Evolutionary conservation across 2,329 filamentous ascomycete genomes (phyloP).

Genomic region (Coniochaeta pulveracea): DNA sequence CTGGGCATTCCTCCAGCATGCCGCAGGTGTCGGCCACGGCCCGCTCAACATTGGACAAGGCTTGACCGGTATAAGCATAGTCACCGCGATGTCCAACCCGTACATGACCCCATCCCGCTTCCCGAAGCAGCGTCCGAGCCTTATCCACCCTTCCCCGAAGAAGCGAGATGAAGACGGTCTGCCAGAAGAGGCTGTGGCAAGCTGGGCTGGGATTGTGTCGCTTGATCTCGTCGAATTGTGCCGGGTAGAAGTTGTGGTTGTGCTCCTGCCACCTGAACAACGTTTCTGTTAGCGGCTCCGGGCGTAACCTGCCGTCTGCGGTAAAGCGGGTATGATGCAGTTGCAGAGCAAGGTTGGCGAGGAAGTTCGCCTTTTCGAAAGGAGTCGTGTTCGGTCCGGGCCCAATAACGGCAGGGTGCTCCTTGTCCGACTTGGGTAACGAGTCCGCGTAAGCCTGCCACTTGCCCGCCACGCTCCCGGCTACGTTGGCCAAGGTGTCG

Average conservation of each 20-base stretch:
- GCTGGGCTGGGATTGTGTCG: constrained; percentile 61
- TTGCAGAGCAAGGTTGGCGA: constrained; percentile 68
- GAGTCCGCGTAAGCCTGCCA: constrained; percentile 44
- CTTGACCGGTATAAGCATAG: constrained; percentile 59
- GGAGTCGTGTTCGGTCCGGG: constrained; percentile 49
- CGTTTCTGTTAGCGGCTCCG: constrained; percentile 57
- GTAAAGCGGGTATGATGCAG: constrained; percentile 57
- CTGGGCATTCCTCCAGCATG: constrained; percentile 64
- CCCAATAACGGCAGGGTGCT: constrained; percentile 51
- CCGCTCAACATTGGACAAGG: constrained; percentile 67
- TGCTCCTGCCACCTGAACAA: constrained; percentile 74
- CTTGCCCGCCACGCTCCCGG: constrained; percentile 37
- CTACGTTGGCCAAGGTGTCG: constrained; percentile 40
- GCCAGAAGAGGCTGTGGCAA: constrained; percentile 73
- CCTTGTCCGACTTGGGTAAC: constrained; percentile 35
- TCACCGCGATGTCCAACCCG: constrained; percentile 54
- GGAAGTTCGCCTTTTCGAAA: constrained; percentile 65
- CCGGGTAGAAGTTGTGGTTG: constrained; percentile 61
- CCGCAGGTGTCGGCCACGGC: constrained; percentile 58
- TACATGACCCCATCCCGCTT: constrained; percentile 70
- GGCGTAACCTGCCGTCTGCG: constrained; percentile 16
- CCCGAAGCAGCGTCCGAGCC: constrained; percentile 56
- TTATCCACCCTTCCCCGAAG: constrained; percentile 63
- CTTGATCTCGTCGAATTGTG: constrained; percentile 55
- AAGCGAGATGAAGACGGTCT: constrained; percentile 61